Percentiles rank a stretch among this genome's conserved stretches.
These are phyloP conservation scores for Aspergillus quadricinctus DNA, from an alignment of 2,329 filamentous ascomycete genomes.

Conservation along the genomic window DNA sequence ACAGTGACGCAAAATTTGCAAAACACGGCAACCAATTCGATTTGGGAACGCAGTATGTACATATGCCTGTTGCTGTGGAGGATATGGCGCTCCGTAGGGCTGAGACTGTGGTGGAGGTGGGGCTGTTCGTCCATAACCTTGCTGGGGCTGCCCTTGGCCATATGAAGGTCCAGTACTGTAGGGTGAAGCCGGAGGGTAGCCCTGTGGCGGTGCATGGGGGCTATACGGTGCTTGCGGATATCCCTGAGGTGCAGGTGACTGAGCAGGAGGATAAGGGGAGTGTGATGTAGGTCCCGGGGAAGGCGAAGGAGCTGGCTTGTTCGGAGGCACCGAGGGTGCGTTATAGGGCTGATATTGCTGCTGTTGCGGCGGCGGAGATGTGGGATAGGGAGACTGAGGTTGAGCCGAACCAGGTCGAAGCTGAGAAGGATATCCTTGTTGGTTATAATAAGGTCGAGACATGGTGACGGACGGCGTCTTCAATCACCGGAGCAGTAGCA, in stretches of 20 bases:
- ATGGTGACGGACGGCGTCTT: conserved; percentile 21
- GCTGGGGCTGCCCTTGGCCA: conserved; percentile 17
- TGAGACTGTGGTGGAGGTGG: conserved; percentile 37
- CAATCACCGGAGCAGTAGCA: conserved; percentile 9
- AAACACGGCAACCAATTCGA: conserved; percentile 6
- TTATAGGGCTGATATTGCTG: conserved; percentile 36
- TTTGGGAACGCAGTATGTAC: conserved; percentile 26
- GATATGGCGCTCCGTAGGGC: conserved; percentile 33
- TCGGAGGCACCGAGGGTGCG: conserved; percentile 27
- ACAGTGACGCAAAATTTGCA: not conserved
- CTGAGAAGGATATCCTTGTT: conserved; percentile 34
- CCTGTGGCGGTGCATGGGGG: conserved; percentile 21
- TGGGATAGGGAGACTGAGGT: conserved; percentile 36
- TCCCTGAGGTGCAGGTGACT: conserved; percentile 26
- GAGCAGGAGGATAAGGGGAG: conserved; percentile 24
- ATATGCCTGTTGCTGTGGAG: conserved; percentile 30
- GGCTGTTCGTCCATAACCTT: conserved; percentile 41
- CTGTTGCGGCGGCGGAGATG: conserved; percentile 25
- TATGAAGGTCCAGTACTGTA: conserved; percentile 19
- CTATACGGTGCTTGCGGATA: conserved; percentile 40
- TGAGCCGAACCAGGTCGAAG: conserved; percentile 28
- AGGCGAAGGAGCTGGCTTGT: conserved; percentile 29
- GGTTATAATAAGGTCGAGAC: conserved; percentile 33
- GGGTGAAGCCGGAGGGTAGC: conserved; percentile 23
- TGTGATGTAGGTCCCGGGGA: conserved; percentile 5